phyloP scores from a whole-genome alignment of 2,329 filamentous ascomycete genomes.

The Colletotrichum melonis region DNA sequence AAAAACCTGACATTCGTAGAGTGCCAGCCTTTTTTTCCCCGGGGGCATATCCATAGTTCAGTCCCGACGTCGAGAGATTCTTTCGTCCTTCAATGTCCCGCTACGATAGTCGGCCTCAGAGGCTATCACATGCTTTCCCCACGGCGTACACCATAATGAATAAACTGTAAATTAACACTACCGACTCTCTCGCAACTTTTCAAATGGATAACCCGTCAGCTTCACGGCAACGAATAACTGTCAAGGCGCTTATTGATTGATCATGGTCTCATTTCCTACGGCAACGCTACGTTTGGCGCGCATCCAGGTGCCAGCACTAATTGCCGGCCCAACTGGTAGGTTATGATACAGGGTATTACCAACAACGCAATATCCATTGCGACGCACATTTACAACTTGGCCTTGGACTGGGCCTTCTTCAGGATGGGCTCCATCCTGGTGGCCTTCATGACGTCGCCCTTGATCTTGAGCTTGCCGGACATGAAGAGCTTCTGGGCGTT shows the following conservation, averaged over 20 bases:
- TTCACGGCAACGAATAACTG: neutral
- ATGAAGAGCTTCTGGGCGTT: constrained; percentile 97
- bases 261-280: constrained; percentile 31
- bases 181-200: neutral
- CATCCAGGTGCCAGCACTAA: constrained; percentile 2
- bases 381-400: constrained; percentile 77
- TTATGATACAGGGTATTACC: constrained; percentile 37
- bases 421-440: constrained; percentile 95
- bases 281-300: constrained; percentile 14
- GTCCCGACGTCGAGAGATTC: neutral
- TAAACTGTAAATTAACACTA: neutral
- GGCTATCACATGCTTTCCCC: constrained; percentile 1
- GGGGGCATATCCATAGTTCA: neutral
- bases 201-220: neutral
- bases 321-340: constrained; percentile 10
- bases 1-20: neutral
- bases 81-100: neutral
- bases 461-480: constrained; percentile 98
- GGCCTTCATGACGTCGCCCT: constrained; percentile 98
- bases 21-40: neutral
- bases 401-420: constrained; percentile 86
- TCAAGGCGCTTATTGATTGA: neutral
- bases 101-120: neutral
- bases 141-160: neutral
- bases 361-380: constrained; percentile 14